Evolutionary conservation across 2,329 filamentous ascomycete species (phyloP).

Genomic region (Paramyrothecium sp.): DNA sequence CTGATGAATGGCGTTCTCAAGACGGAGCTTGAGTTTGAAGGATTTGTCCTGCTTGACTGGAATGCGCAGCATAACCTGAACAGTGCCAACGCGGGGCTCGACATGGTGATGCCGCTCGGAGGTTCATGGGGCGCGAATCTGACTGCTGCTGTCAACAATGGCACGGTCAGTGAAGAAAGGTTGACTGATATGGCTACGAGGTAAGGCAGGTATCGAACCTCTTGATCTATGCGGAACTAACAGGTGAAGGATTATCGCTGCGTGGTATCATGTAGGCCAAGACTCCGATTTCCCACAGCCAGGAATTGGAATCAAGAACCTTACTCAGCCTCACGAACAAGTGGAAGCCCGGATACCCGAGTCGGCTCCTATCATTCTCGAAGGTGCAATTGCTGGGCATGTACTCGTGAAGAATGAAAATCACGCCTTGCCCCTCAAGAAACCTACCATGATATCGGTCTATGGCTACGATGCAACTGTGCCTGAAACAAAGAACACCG

Average conservation of each 20-base stretch:
- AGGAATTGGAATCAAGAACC: conserved; percentile 60
- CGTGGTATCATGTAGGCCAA: conserved; percentile 58
- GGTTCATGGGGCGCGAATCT: conserved; percentile 65
- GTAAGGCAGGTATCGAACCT: conserved; percentile 10
- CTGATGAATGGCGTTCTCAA: conserved; percentile 68
- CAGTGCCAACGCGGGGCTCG: conserved; percentile 57
- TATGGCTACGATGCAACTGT: conserved; percentile 64
- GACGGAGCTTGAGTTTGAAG: conserved; percentile 62
- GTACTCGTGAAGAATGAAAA: conserved; percentile 75
- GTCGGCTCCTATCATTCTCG: conserved; percentile 41
- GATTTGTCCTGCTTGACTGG: conserved; percentile 71
- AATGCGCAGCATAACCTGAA: conserved; percentile 60
- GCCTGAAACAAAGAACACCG: conserved; percentile 46
- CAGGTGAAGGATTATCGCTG: conserved; percentile 55
- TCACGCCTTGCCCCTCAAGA: conserved; percentile 60
- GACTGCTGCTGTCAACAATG: conserved; percentile 73
- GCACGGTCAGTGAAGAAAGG: conserved; percentile 67
- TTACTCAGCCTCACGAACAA: conserved; percentile 41
- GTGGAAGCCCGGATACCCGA: conserved; percentile 49
- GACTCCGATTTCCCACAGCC: conserved; percentile 43
- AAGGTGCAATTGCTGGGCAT: conserved; percentile 60
- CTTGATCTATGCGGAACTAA: conserved; percentile 7
- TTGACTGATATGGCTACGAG: conserved; percentile 79
- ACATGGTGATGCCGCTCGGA: conserved; percentile 66
- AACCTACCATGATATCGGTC: conserved; percentile 54